Evolutionary conservation across 345 rosid species (phyloP).

Genomic region (Ailanthus altissimus): DNA sequence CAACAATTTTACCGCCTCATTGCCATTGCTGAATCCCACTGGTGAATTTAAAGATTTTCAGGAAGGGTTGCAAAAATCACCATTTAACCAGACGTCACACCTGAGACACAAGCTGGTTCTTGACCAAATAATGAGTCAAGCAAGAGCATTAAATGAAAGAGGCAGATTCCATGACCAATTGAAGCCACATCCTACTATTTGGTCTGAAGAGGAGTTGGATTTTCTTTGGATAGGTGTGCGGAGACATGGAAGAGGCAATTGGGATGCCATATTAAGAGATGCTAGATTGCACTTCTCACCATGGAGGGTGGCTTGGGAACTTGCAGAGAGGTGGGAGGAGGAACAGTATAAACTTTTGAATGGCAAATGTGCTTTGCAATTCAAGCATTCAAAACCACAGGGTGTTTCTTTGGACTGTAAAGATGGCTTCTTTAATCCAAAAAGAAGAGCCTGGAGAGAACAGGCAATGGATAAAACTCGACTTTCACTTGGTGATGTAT

Average conservation of each 20-base stretch:
- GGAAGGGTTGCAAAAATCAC: constrained; percentile 26
- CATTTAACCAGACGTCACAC: constrained; percentile 25
- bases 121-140: constrained; percentile 33
- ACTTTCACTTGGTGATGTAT: constrained; percentile 41
- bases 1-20: constrained; percentile 15
- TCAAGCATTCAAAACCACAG: constrained; percentile 20
- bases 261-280: constrained; percentile 47
- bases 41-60: constrained; percentile 23
- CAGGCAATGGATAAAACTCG: constrained; percentile 31
- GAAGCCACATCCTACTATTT: constrained; percentile 22
- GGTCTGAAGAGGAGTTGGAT: constrained; percentile 61
- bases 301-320: constrained; percentile 39
- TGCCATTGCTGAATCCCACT: constrained; percentile 17
- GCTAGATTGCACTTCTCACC: constrained; percentile 43
- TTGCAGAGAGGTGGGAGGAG: constrained; percentile 49
- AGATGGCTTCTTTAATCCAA: constrained; percentile 22
- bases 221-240: constrained; percentile 55
- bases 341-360: constrained; percentile 40
- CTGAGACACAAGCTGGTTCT: constrained; percentile 43
- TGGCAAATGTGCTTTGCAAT: constrained; percentile 21
- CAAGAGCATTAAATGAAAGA: constrained; percentile 28
- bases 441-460: constrained; percentile 25
- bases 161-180: constrained; percentile 31
- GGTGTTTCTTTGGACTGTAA: constrained; percentile 22
- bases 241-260: constrained; percentile 52